Evolutionary conservation across 805 yeast species (phyloP), one percentile per base, ranked within the genome.

Genomic region (Sugiyamaella qingdaonensis): DNA sequence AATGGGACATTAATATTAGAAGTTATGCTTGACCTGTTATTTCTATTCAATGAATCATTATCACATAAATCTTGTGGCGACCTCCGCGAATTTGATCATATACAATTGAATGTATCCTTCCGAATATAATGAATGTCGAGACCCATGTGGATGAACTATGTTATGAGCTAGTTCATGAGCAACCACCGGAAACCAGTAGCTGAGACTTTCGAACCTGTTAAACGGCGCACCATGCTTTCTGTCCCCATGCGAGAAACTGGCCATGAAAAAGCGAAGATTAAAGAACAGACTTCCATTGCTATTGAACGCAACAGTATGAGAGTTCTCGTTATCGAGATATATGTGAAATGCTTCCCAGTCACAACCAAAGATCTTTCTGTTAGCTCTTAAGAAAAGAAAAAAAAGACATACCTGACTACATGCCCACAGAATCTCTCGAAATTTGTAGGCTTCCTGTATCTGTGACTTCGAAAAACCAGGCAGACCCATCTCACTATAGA

Each of bases 151-250:
- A 2, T 55, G 11, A 7, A 58, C 69, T 34, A 71, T 42, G 49
- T 72, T 72, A 54, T 72, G 76, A 9, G 76, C 76, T 50, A 72
- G 56, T 51, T 72, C 76, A 47, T 72, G 76, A 0, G 75, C 73
- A 56, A 67, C 58, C 7, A 69, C 63, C 1, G 73, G 67, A 51
- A 59, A 72, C 71, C 74, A 72, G 54, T 63, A 72, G 51, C 67
- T 67, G 18, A 68, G 44, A 1, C 64, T 49, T 11, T 43, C 49
- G 4, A 44, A 37, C 2, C 43, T 48, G 42, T 49, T 24, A 43
- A 54, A 56, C 2, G 39, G 24, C 2, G 53, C 44, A 2, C 53
- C 57, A 8, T 37, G 39, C 4, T 36, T 21, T 33, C 50, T 36
- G 9, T 14, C 13, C 11, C 37, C 32, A 10, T 51, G 51, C 10